Evolutionary conservation across 2,329 filamentous ascomycete species (phyloP).

Genomic region (Ophiostoma perfectum): DNA sequence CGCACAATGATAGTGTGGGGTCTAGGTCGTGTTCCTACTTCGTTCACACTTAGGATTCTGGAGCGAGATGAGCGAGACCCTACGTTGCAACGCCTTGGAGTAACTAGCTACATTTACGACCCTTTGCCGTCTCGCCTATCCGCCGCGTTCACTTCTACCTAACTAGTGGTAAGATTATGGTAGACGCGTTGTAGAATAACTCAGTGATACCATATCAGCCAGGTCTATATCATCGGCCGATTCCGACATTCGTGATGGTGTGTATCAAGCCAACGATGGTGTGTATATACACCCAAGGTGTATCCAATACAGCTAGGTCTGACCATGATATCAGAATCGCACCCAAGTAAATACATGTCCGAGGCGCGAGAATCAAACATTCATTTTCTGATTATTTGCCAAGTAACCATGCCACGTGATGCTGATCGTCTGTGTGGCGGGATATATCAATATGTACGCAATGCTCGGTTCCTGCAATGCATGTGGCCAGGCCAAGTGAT

Average conservation of each 20-base stretch:
- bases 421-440: too few species aligned
- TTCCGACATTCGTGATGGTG: background rate
- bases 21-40: background rate
- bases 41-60: background rate
- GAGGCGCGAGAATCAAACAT: too few species aligned
- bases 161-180: background rate
- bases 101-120: background rate
- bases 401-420: too few species aligned
- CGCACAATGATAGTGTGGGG: background rate
- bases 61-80: background rate
- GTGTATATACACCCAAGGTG: background rate
- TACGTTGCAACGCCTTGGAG: background rate
- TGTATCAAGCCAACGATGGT: background rate
- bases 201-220: background rate
- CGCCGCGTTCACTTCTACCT: background rate
- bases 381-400: too few species aligned
- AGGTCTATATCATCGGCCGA: background rate
- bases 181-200: background rate
- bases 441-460: too few species aligned
- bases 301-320: background rate
- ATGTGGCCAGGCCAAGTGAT: too few species aligned
- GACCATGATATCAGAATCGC: too few species aligned
- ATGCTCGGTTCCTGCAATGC: too few species aligned
- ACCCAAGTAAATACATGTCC: too few species aligned
- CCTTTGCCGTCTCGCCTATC: background rate